Evolutionary conservation across 2,329 filamentous ascomycete species (phyloP).

Genomic region (Fusarium nelsonii): DNA sequence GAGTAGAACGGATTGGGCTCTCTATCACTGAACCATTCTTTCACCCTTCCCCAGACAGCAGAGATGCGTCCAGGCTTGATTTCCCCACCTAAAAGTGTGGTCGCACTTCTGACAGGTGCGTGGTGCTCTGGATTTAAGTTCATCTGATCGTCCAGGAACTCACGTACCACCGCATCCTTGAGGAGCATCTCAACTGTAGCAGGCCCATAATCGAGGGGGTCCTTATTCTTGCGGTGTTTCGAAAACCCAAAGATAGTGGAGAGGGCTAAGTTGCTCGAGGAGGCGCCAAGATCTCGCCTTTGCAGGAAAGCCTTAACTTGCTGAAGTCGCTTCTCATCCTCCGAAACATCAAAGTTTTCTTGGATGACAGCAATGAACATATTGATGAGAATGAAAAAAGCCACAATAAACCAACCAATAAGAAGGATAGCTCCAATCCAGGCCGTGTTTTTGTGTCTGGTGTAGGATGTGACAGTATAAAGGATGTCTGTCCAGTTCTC

Average conservation of each 20-base stretch:
- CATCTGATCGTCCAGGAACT: constrained; percentile 81
- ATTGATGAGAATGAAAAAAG: constrained; percentile 96
- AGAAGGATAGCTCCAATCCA: constrained; percentile 95
- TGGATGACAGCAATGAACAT: constrained; percentile 99
- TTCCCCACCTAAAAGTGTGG: constrained; percentile 55
- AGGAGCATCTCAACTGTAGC: constrained; percentile 96
- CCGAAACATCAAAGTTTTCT: constrained; percentile 98
- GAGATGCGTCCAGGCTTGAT: constrained; percentile 71
- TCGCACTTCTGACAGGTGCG: constrained; percentile 50
- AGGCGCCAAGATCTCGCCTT: constrained; percentile 83
- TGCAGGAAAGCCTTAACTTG: constrained; percentile 96
- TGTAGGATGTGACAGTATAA: constrained; percentile 82
- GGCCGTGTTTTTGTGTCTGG: constrained; percentile 74
- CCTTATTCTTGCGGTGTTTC: constrained; percentile 71
- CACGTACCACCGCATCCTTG: constrained; percentile 93
- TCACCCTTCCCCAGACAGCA: constrained; percentile 70
- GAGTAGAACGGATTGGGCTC: constrained; percentile 98
- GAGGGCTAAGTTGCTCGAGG: constrained; percentile 80
- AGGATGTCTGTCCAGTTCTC: constrained; percentile 95
- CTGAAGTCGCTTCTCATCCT: constrained; percentile 96
- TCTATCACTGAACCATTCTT: constrained; percentile 67
- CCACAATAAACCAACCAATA: constrained; percentile 94
- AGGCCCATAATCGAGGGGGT: constrained; percentile 91
- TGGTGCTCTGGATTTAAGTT: constrained; percentile 50
- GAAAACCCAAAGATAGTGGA: constrained; percentile 76